Percentiles rank a stretch among this genome's conserved stretches.
Evolutionary conservation across 139 green algal species (phyloP).

Genomic region (Chlamydomonas urium): DNA sequence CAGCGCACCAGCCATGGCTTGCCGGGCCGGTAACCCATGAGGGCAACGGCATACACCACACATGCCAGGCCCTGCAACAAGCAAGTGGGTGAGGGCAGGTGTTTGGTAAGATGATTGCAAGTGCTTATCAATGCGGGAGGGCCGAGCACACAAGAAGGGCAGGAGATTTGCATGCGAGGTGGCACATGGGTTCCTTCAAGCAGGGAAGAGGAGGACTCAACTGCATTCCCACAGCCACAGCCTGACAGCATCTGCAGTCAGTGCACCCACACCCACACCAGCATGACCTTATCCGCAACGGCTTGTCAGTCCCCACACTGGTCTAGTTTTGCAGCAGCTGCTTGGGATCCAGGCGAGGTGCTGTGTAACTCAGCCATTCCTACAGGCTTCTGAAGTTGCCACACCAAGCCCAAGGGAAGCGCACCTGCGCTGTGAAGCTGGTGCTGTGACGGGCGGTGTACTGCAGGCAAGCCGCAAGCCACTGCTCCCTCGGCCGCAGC

Average conservation of each 20-base stretch:
- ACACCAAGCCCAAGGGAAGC: background rate
- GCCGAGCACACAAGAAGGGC: background rate
- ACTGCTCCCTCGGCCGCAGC: background rate
- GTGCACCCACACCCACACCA: background rate
- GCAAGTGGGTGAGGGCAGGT: background rate
- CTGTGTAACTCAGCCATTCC: background rate
- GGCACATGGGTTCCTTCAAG: background rate
- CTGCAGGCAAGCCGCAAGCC: background rate
- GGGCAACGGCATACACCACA: slow-evolving; percentile 1
- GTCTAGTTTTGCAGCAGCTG: background rate
- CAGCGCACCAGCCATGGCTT: background rate
- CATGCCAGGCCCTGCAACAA: slow-evolving; percentile 2
- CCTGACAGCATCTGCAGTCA: background rate
- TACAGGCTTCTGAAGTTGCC: background rate
- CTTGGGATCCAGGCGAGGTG: background rate
- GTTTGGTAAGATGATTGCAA: background rate
- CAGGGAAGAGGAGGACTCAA: too few relatives aligned
- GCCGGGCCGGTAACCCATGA: slow-evolving; percentile 2
- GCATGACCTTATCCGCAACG: background rate
- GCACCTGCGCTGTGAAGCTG: slow-evolving; percentile 8
- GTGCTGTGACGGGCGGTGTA: background rate
- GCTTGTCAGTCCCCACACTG: background rate
- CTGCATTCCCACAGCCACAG: too few relatives aligned
- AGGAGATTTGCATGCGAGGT: background rate
- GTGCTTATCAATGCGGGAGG: background rate